Evolutionary conservation across 768 basidiomycete species (phyloP), one percentile per base, ranked within the genome.

Genomic region (Naganishia friedmannii): DNA sequence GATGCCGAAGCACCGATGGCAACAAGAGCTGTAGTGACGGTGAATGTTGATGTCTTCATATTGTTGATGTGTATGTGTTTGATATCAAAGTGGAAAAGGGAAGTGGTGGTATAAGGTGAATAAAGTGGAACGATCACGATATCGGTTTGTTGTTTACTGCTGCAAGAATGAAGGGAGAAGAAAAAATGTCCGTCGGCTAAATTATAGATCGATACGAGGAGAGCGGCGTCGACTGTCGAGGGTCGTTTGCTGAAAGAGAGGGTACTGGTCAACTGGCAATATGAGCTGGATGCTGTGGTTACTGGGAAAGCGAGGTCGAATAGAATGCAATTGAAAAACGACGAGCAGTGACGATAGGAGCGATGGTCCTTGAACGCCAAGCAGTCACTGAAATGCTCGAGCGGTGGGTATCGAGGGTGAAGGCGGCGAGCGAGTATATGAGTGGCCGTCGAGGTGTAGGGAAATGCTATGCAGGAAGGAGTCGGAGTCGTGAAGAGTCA

Each of bases 161-260:
- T 58, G 21, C 28, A 10, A 23, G 7, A 29, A 7, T 8, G n/a
- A 39, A 26, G 37, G 37, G 42, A 42, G 31, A 45, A 45, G 57
- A 60, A 29, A 63, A 63, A 63, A 42, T 63, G 60, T 63, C 60
- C 60, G 60, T 63, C 39, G 60, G n/a, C 42, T 63, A 42, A 63
- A 63, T 63, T 63, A 63, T 63, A 63, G 28, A 29, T 28, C 60
- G 39, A 28, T 19, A 29, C 39, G 42, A 42, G 42, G 26, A 42
- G 29, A 63, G 29, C 15, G 54, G 6, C 34, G 60, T 45, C 39
- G 32, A 45, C 39, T 23, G 26, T 63, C 60, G 39, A 45, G 5
- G 23, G 19, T 46, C 7, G 39, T n/a, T 45, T 4, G 31, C 34
- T 34, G 23, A 63, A 45, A 37, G 60, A 63, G 39, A 42, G 60